These are phyloP conservation scores for Parastagonospora nodorum DNA, from an alignment of 2,329 filamentous ascomycete species.

Conservation along the genomic window DNA sequence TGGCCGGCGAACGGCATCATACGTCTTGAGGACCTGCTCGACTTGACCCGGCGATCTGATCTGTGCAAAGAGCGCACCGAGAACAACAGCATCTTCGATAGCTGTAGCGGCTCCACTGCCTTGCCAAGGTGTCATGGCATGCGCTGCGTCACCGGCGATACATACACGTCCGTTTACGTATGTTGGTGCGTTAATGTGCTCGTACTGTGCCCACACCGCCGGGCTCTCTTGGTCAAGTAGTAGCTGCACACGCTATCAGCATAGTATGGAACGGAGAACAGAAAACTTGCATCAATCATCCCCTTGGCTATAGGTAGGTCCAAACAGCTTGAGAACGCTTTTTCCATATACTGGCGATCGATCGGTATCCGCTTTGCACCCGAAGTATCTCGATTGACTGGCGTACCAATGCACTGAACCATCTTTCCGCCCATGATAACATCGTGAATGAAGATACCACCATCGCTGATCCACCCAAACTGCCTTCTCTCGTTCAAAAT, in stretches of 20 bases:
- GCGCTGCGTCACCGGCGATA: constrained; percentile 59
- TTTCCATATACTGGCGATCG: constrained; percentile 4
- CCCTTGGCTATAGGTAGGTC: constrained; percentile 46
- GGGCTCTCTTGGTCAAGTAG: constrained; percentile 1
- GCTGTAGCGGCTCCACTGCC: constrained; percentile 59
- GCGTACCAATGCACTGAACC: constrained; percentile 11
- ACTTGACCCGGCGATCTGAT: neutral
- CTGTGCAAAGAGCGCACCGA: constrained; percentile 40
- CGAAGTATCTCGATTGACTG: constrained; percentile 5
- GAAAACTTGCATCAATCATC: constrained; percentile 45
- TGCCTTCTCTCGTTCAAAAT: constrained; percentile 6
- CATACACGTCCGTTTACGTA: constrained; percentile 35
- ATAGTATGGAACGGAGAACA: neutral
- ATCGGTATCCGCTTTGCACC: constrained; percentile 5
- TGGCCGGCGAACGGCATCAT: constrained; percentile 27
- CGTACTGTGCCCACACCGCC: constrained; percentile 6
- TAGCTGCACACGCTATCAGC: neutral
- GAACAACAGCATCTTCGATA: constrained; percentile 57
- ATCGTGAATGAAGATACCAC: constrained; percentile 19
- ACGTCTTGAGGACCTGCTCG: constrained; percentile 37
- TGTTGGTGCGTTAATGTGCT: constrained; percentile 12
- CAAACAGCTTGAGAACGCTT: constrained; percentile 5
- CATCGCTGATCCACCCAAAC: constrained; percentile 16
- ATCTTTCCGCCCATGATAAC: constrained; percentile 11
- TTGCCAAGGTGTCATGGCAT: constrained; percentile 57